Evolutionary conservation across 495 filamentous ascomycete genomes (phyloP), one percentile per base, ranked within the genome.

Genomic region (Penicillium coprophilum): DNA sequence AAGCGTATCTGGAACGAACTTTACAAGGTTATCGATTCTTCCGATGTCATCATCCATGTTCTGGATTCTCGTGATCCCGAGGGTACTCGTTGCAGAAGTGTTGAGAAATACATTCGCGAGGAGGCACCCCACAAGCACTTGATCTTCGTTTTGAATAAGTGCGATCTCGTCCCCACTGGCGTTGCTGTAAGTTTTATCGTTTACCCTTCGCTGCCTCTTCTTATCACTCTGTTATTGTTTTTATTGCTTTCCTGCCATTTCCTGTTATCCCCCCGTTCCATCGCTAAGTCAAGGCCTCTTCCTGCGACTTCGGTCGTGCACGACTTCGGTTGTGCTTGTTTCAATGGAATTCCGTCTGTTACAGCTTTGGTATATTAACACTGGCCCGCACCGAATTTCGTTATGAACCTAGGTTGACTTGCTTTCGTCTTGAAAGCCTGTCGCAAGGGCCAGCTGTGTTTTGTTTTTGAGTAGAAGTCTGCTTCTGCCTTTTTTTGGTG

Each of bases 1-100:
- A 95, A 94, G 72, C 80, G 94, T 46, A 98, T 98, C 61, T 97
- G 92, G 92, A 97, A 97, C 71, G 94, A 98, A 64, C 72, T 98
- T n/a, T 96, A 93, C 77, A 96, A 98, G 75, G 91, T 96, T 65
- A 91, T 97, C 24, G 91, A 96, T 72, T 92, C 91, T 8, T 93
- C 91, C n/a, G 93, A 97, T 68, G 91, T 97, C 23, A 83, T 97
- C 30, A 87, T 97, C 30, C 93, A 97, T 62, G 89, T 96, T n/a
- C 72, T 97, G 5, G 93, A 97, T 75, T 90, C 93, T 31, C 83
- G 93, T 70, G 92, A 97, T 74, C 93, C 93, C 13, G 71, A 91
- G 6, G 91, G 92, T 15, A 97, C 93, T 34, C 83, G 93, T 39
- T 96, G 94, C 78, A 80, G 88, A 19, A 90, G 87, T 66, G 71